Percentiles rank a stretch among this genome's conserved stretches.
These are phyloP conservation scores for Solanum habrochaites DNA, from an alignment of 257 asterid genomes.

Conservation along the genomic window DNA sequence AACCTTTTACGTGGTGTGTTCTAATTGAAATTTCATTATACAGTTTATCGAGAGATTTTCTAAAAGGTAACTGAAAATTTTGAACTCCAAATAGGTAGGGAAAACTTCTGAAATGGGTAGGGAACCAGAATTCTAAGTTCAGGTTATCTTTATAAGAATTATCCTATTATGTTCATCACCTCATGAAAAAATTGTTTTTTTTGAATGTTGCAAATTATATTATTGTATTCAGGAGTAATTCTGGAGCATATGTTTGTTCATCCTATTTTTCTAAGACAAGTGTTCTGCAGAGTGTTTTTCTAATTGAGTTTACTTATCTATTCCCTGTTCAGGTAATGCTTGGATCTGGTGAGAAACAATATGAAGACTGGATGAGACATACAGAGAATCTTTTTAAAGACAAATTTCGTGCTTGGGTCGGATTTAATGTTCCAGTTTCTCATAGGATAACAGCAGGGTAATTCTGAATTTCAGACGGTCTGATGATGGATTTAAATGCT, in stretches of 20 bases:
- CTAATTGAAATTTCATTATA: not conserved
- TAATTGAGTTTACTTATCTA: not conserved
- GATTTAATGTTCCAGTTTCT: constrained; percentile 88
- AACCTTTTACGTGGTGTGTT: not conserved
- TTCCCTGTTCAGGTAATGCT: constrained; percentile 66
- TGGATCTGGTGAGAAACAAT: constrained; percentile 96
- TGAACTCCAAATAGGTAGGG: not conserved
- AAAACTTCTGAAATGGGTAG: not conserved
- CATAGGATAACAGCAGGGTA: constrained; percentile 92
- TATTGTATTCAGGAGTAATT: not conserved
- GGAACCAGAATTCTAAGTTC: not conserved
- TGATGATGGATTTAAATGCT: not conserved
- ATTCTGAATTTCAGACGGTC: not conserved
- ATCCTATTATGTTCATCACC: not conserved
- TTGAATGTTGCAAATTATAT: not conserved
- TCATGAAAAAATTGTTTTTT: not conserved
- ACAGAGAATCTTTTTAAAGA: constrained; percentile 46
- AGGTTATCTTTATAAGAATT: not conserved
- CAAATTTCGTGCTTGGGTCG: constrained; percentile 93
- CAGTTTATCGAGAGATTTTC: not conserved
- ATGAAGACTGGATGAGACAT: constrained; percentile 96
- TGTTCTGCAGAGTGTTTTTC: not conserved
- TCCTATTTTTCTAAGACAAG: not conserved
- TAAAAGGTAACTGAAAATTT: not conserved
- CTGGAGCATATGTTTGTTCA: not conserved